phyloP scores from a whole-genome alignment of 768 basidiomycete genomes.

The Tulasnella sp. region DNA sequence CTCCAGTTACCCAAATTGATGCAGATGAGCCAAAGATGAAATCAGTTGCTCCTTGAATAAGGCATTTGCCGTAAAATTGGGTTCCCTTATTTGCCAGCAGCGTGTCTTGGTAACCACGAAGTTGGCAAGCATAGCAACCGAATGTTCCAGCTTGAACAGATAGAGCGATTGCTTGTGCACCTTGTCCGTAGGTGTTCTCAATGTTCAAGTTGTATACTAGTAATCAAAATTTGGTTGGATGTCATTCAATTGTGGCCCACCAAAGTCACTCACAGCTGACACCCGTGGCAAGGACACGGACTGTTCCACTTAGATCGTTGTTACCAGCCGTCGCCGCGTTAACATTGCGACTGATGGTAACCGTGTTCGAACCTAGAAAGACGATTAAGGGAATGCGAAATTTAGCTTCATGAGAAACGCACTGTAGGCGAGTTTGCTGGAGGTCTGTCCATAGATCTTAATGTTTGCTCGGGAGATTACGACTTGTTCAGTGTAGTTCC shows the following conservation, averaged over 20 bases:
- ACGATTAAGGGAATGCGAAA: neutral
- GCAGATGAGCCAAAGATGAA: conserved; percentile 13
- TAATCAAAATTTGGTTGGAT: neutral
- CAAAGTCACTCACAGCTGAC: conserved; percentile 10
- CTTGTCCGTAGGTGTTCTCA: conserved; percentile 13
- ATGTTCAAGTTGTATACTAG: conserved; percentile 16
- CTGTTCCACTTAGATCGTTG: conserved; percentile 17
- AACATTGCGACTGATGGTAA: conserved; percentile 6
- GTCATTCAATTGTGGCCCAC: neutral
- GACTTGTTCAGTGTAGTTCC: conserved; percentile 11
- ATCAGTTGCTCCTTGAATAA: conserved; percentile 17
- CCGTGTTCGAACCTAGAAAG: conserved; percentile 5
- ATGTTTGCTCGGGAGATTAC: conserved; percentile 13
- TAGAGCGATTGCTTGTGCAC: conserved; percentile 13
- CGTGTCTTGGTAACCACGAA: conserved; percentile 17
- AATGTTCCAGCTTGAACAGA: conserved; percentile 7
- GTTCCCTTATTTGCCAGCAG: conserved; percentile 13
- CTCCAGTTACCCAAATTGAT: conserved; percentile 1
- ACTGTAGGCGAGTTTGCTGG: conserved; percentile 1
- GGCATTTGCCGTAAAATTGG: conserved; percentile 14
- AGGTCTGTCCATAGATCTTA: conserved; percentile 17
- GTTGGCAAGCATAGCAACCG: conserved; percentile 14
- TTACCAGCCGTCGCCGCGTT: conserved; percentile 18
- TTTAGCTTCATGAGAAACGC: neutral
- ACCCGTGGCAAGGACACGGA: conserved; percentile 14